These are phyloP conservation scores for Pseudogymnoascus sp. DNA, from an alignment of 2,329 filamentous ascomycete species.

Conservation along the genomic window DNA sequence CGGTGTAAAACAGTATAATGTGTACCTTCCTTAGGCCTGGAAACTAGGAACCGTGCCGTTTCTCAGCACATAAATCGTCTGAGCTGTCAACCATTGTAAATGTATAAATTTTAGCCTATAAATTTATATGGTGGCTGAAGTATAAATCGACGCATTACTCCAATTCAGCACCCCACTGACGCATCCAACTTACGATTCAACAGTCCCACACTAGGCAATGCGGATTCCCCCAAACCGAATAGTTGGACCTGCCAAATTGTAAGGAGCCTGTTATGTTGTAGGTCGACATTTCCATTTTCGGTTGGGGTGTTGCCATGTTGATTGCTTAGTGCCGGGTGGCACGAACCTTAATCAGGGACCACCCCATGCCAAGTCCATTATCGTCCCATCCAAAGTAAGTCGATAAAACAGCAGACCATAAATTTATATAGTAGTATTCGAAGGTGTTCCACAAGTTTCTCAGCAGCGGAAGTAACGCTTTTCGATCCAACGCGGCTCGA, in stretches of 20 bases:
- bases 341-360: not conserved
- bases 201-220: not conserved
- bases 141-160: not conserved
- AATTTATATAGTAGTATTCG: not conserved
- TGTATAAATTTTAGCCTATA: not conserved
- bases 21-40: not conserved
- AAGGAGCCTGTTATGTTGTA: not conserved
- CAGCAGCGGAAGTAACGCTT: conserved; percentile 84
- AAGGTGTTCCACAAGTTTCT: conserved; percentile 15
- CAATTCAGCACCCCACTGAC: not conserved
- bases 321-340: not conserved
- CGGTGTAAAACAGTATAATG: not conserved
- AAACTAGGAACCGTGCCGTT: not conserved
- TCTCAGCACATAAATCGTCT: not conserved
- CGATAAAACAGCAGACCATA: not conserved
- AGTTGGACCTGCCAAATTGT: not conserved
- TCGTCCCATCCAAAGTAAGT: not conserved
- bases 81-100: not conserved
- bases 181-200: not conserved
- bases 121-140: not conserved
- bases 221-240: not conserved
- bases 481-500: conserved; percentile 85
- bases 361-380: not conserved
- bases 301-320: not conserved
- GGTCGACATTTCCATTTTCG: not conserved